These are phyloP conservation scores for Ettlia oleoabundans DNA, from an alignment of 139 green algal genomes.

Conservation along the genomic window DNA sequence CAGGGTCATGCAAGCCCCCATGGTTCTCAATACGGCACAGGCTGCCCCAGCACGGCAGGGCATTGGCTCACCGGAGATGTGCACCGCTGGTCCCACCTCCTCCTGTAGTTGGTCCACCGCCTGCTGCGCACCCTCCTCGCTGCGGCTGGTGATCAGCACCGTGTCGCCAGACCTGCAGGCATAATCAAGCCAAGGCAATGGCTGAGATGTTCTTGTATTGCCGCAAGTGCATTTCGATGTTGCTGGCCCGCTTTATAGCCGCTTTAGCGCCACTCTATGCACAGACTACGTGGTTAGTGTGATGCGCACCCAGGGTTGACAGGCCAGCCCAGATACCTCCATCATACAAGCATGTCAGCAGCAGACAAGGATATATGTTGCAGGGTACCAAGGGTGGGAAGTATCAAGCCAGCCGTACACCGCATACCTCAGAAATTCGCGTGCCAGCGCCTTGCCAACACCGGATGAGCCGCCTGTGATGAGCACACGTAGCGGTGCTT, in stretches of 20 bases:
- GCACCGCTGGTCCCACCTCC: conserved; percentile 18
- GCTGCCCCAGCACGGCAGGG: too few species aligned
- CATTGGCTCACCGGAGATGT: conserved; percentile 6
- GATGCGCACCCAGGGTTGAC: too few species aligned
- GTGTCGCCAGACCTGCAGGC: conserved; percentile 56
- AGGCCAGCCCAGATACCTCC: too few species aligned
- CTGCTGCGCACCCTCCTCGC: conserved; percentile 11
- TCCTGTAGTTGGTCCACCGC: conserved; percentile 46
- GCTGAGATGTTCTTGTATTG: neutral
- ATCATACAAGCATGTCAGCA: too few species aligned
- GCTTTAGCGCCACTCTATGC: too few species aligned
- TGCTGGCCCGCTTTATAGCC: too few species aligned
- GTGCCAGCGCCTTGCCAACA: conserved; percentile 84
- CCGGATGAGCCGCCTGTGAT: conserved; percentile 76
- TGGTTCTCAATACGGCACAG: neutral
- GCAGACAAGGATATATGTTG: neutral
- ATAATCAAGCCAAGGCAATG: neutral
- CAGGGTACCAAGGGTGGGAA: neutral
- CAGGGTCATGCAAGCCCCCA: neutral
- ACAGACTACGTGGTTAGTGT: too few species aligned
- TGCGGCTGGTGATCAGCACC: conserved; percentile 76
- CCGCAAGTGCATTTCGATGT: too few species aligned
- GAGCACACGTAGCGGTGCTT: conserved; percentile 63
- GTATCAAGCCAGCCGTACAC: neutral
- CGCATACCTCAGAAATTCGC: conserved; percentile 73